Evolutionary conservation across 192 early-diverging fungal species (phyloP), one percentile per base, ranked within the genome.

Genomic region (Coemansia sp.): DNA sequence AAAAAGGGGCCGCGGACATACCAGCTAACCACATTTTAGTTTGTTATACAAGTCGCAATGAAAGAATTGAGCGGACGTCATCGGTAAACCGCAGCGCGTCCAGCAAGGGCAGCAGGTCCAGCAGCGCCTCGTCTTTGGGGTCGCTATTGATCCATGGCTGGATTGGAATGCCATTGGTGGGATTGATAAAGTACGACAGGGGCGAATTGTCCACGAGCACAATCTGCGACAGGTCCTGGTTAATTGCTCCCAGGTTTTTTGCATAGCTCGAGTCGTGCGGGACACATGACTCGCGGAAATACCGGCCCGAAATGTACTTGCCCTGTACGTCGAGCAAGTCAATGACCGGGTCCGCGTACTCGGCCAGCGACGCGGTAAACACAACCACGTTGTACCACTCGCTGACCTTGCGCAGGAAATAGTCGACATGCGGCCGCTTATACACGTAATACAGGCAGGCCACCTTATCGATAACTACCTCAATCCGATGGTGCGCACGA

Each of bases 201-300:
- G 85, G 84, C 15, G 85, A 83, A 54, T 89, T 89, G 61, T 89
- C 87, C 5, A 89, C 79, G 34, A 89, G 82, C 21, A 88, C 73
- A 5, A 83, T 81, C 60, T 84, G 80, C 34, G 81, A 77, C 49
- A 89, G 26, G 46, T 89, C 85, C 14, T 81, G 71, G 36, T 84
- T 83, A 32, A 89, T 64, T 10, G 80, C 73, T 11, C 71, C 40
- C 57, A 89, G 67, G 62, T 89, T 85, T 76, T 89, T 87, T 48
- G 86, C 64, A 61, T 85, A 87, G 56, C 83, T 85, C 17, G 82
- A 83, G 62, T 79, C 75, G 23, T 85, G 71, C 15, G 79, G 73
- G 7, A 84, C 55, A 51, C 87, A 89, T 10, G 81, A 81, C 10
- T 87, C 85, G 50, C 87, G 83, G 49, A 83, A 88, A 44, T 83